Conservation (phyloP, 2,329 filamentous ascomycete genomes). For the Dactylonectria macrodidyma region DNA sequence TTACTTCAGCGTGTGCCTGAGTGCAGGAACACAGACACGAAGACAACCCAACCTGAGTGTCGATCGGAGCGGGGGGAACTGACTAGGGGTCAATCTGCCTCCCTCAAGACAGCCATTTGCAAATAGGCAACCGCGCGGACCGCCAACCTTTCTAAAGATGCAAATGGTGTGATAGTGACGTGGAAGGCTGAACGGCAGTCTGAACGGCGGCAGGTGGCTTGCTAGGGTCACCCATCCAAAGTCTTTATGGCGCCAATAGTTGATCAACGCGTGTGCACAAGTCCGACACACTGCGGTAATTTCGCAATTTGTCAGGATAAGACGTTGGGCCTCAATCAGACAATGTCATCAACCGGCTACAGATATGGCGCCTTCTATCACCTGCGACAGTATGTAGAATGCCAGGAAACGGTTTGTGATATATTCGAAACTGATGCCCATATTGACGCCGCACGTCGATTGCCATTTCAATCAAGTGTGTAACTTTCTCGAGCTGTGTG, state of each 20-base stretch:
- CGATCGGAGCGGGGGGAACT: constrained; percentile 2
- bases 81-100: not conserved
- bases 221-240: not conserved
- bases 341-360: not conserved
- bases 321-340: not conserved
- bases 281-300: constrained; percentile 2
- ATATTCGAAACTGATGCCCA: not conserved
- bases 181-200: not conserved
- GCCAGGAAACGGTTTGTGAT: not conserved
- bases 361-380: not conserved
- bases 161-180: not conserved
- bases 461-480: not conserved
- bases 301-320: constrained; percentile 3
- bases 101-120: not conserved
- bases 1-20: constrained; percentile 5
- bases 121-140: not conserved
- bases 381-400: not conserved
- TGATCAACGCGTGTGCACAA: not conserved
- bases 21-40: constrained; percentile 3
- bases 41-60: not conserved
- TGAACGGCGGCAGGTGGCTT: not conserved
- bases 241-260: constrained; percentile 9
- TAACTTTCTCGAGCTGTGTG: not conserved
- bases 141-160: not conserved
- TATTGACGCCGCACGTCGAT: not conserved